Base-by-base conservation (phyloP, 495 filamentous ascomycete genomes). In the Entonaema liquescens region DNA sequence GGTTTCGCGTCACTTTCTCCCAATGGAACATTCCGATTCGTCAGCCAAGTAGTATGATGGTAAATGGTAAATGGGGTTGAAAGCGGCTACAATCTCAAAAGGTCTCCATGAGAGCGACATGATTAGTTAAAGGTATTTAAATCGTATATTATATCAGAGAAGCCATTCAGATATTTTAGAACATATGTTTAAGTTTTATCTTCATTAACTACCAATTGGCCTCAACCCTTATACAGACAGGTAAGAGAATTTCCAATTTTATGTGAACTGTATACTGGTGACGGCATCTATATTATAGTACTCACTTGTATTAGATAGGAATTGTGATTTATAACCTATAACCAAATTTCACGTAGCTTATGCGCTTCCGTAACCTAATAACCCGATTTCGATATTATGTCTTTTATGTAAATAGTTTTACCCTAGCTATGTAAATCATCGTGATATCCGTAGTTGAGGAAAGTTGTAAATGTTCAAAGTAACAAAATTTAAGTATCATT, bases 1-100 rank as follows among this genome's bases (percentile, higher is more conserved):
- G 65, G 28, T 63, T 59, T 76, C 74, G 74, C 62, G 74, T 76
- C 53, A 4, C 17, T 9, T 31, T 59, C 11, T 53, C 15, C 23
- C 7, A n/a, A 53, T 21, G 49, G 49, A 25, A 42, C 33, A 15
- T 31, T 55, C 31, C 26, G 59, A 63, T 62, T 62, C 25, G 61
- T 33, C 49, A 42, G 31, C 42, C 19, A 23, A 13, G 15, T 26
- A 29, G 19, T 5, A 17, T 25, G 23, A 9, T 53, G 29, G 49
- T 29, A 23, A 3, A 2, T 5, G 2, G 38, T 42, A 50, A 35
- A 23, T 57, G 31, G 29, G 19, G 12, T 23, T 36, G 5, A 23
- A 57, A 33, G 54, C 15, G 31, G 29, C 54, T 36, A 38, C 13
- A 26, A 28, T 29, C n/a, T 53, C 21, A 1, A 23, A 23, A 5